Conservation (phyloP, 352 stramenopile species). For the Globisporangium apiculatum region DNA sequence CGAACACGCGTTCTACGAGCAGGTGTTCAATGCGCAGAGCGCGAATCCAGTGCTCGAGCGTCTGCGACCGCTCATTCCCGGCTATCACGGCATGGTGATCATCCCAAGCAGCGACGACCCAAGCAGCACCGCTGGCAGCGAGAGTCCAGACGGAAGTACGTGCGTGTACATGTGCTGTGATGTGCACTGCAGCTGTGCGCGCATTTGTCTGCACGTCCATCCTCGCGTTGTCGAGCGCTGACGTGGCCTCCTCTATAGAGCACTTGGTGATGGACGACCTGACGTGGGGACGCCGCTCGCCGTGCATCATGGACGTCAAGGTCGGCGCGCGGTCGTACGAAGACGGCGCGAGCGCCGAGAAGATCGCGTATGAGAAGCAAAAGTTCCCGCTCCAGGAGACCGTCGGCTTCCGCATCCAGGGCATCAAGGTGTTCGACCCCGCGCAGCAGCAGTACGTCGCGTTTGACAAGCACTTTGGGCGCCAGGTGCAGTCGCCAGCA, state of each 20-base stretch:
- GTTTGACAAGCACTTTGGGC: constrained; percentile 87
- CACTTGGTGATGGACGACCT: constrained; percentile 90
- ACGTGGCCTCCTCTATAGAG: constrained; percentile 19
- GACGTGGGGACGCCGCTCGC: constrained; percentile 67
- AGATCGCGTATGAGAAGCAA: constrained; percentile 82
- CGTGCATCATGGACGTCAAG: constrained; percentile 97
- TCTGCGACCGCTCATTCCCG: constrained; percentile 43
- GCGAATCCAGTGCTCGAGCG: constrained; percentile 16
- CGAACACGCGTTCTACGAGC: constrained; percentile 75
- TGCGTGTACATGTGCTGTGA: background rate
- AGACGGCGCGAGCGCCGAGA: constrained; percentile 76
- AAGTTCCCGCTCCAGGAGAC: constrained; percentile 92
- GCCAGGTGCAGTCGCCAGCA: constrained; percentile 40
- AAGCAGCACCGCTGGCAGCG: background rate
- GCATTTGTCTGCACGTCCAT: too few relatives aligned
- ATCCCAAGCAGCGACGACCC: constrained; percentile 15
- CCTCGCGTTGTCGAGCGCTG: too few relatives aligned
- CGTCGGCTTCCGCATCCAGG: constrained; percentile 93
- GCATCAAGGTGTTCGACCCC: constrained; percentile 86
- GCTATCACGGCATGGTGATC: constrained; percentile 51
- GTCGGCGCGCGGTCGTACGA: constrained; percentile 94
- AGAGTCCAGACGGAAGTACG: constrained; percentile 8
- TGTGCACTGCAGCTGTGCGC: constrained; percentile 1
- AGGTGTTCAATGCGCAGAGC: constrained; percentile 30
- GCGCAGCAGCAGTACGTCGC: constrained; percentile 49